These are phyloP conservation scores for Curvularia lunata DNA, from an alignment of 2,329 filamentous ascomycete species.

Conservation along the genomic window DNA sequence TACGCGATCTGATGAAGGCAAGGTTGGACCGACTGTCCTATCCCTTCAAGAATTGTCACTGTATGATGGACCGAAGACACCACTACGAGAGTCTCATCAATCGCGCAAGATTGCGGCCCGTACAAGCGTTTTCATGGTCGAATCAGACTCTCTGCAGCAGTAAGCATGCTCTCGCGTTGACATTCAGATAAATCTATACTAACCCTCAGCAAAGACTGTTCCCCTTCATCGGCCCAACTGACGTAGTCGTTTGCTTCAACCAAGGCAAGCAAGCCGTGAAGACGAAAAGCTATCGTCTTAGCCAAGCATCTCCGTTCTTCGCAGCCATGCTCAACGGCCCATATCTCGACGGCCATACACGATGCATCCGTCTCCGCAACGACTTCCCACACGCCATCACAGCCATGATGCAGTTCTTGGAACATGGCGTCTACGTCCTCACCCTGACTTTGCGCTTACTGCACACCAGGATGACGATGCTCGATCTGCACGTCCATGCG, in stretches of 20 bases:
- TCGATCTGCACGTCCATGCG: conserved; percentile 36
- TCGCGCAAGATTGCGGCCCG: conserved; percentile 3
- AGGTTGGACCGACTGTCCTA: conserved; percentile 19
- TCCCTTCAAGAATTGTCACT: conserved; percentile 24
- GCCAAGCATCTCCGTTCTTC: conserved; percentile 26
- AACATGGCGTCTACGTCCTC: conserved; percentile 28
- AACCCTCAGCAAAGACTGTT: conserved; percentile 14
- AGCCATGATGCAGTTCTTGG: conserved; percentile 30
- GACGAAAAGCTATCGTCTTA: conserved; percentile 23
- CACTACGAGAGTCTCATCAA: neutral
- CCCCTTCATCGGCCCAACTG: conserved; percentile 16
- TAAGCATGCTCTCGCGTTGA: conserved; percentile 3
- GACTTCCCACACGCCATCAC: conserved; percentile 31
- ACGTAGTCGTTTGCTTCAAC: conserved; percentile 27
- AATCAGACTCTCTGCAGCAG: conserved; percentile 12
- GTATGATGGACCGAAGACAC: conserved; percentile 4
- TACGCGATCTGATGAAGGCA: neutral
- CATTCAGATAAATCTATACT: neutral
- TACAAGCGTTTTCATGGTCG: conserved; percentile 13
- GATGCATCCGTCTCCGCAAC: conserved; percentile 26
- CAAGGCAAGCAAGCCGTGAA: conserved; percentile 24
- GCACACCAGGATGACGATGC: conserved; percentile 24
- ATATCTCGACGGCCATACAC: conserved; percentile 13
- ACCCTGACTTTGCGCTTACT: conserved; percentile 7
- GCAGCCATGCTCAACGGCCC: conserved; percentile 18